Conservation (phyloP, 2,329 filamentous ascomycete species). For the Aspergillus sp. region DNA sequence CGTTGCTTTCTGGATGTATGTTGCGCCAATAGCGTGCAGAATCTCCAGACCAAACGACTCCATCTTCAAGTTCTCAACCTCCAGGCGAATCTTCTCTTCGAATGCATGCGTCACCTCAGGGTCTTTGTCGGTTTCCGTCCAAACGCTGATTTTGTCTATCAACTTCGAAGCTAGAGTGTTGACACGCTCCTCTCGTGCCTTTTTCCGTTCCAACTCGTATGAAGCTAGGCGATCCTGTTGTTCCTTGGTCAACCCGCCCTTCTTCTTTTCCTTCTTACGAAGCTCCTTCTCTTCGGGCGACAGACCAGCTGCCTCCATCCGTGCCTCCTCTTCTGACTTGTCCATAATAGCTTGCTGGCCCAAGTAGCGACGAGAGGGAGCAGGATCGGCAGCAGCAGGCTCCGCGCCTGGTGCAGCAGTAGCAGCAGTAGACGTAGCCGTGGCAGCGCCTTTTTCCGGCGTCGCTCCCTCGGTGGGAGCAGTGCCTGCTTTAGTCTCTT, state of each 20-base stretch:
- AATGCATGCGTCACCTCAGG: slow-evolving; percentile 78
- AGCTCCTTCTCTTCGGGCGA: slow-evolving; percentile 67
- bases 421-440: slow-evolving; percentile 51
- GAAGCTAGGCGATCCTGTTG: slow-evolving; percentile 86
- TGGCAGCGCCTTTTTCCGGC: slow-evolving; percentile 29
- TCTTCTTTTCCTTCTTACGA: slow-evolving; percentile 79
- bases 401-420: slow-evolving; percentile 18
- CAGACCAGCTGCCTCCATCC: slow-evolving; percentile 56
- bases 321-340: slow-evolving; percentile 68
- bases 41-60: slow-evolving; percentile 97
- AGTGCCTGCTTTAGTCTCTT: slow-evolving; percentile 37
- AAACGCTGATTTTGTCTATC: slow-evolving; percentile 79
- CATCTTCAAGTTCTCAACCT: slow-evolving; percentile 98
- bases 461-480: slow-evolving; percentile 14
- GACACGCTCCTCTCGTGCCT: slow-evolving; percentile 81
- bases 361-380: slow-evolving; percentile 47
- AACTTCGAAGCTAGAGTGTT: slow-evolving; percentile 77
- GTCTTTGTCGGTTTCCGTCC: slow-evolving; percentile 94
- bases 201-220: slow-evolving; percentile 76
- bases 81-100: slow-evolving; percentile 85
- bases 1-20: slow-evolving; percentile 80
- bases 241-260: slow-evolving; percentile 76
- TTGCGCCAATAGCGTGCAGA: slow-evolving; percentile 84
- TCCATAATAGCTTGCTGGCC: slow-evolving; percentile 83
- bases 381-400: neutral